Evolutionary conservation across 2,329 filamentous ascomycete species (phyloP), one percentile per base, ranked within the genome.

Genomic region (Tolypocladium guangdongense): DNA sequence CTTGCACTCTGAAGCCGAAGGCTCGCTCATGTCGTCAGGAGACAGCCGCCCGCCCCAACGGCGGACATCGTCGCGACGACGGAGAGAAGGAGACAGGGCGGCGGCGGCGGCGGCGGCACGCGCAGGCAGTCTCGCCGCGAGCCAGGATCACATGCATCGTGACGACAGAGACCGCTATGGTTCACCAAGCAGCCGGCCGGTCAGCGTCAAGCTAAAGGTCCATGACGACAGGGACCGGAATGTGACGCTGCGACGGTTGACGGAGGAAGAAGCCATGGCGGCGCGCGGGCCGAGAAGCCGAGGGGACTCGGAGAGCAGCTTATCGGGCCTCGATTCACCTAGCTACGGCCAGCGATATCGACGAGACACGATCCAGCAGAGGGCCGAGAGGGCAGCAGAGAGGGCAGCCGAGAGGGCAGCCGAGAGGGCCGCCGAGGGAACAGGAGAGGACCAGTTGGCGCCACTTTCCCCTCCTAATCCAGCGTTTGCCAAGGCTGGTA

Each of bases 201-300:
- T 81, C 35, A 80, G 78, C 61, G 76, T 84, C 54, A 82, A 80
- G 63, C 68, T 84, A 53, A 80, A 78, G 61, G 72, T 84, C 48
- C 77, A 83, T 57, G 78, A 82, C 58, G 81, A 85, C 59, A 75
- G 74, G 35, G 77, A 82, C 55, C 72, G 78, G 56, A 82, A 82
- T 57, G 76, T 86, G 54, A 86, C 82, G 16, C 68, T 86, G 43
- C 76, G 82, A 38, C 74, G 80, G 37, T 68, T 85, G 27, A 83
- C 82, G 0, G 81, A 83, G 30, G 77, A 82, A 56, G 82, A 86
- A 63, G 73, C 78, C 3, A 71, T 72, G 36, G 71, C 72, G 33
- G 69, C 65, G 4, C 65, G 70, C 14, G 71, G 72, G 46, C 66
- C 68, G 11, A 64, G 71, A 38, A 65, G 66, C 46, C 70, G 79